These are phyloP conservation scores for Pinus tabuliformis DNA, from an alignment of 75 land plant genomes.

Conservation along the genomic window DNA sequence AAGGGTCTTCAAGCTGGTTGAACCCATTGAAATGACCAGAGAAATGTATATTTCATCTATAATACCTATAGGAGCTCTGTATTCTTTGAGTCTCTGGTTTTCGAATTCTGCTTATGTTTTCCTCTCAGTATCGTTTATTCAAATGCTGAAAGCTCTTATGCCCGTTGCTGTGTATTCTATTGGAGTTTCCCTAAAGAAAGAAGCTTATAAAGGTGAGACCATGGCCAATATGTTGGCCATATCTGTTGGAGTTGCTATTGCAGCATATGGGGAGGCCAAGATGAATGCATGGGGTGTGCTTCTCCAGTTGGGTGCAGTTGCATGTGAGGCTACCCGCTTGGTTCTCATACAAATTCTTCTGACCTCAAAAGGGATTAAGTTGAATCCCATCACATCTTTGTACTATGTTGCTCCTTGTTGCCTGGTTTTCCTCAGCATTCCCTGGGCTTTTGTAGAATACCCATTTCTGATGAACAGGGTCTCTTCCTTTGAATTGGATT, in stretches of 20 bases:
- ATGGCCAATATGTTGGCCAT: conserved; percentile 88
- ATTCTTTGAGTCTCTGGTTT: conserved; percentile 89
- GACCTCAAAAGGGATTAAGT: conserved; percentile 78
- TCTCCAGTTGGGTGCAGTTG: conserved; percentile 82
- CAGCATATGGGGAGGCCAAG: conserved; percentile 96
- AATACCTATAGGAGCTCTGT: conserved; percentile 93
- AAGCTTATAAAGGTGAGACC: conserved; percentile 48
- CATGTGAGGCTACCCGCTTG: conserved; percentile 88
- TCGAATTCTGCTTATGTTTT: conserved; percentile 97
- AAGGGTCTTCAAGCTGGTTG: conserved; percentile 70
- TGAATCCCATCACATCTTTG: conserved; percentile 91
- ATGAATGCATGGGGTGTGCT: conserved; percentile 77
- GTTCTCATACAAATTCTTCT: conserved; percentile 92
- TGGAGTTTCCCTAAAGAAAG: conserved; percentile 71
- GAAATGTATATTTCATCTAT: conserved; percentile 77
- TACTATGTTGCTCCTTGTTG: conserved; percentile 98
- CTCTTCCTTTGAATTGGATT: conserved; percentile 62
- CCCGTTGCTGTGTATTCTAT: conserved; percentile 93
- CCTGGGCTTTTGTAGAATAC: conserved; percentile 86
- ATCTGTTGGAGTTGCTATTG: conserved; percentile 82
- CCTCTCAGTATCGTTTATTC: conserved; percentile 96
- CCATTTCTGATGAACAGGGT: conserved; percentile 47
- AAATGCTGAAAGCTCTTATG: conserved; percentile 99
- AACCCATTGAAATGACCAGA: conserved; percentile 73
- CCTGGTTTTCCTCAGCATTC: conserved; percentile 69